Base-by-base conservation (phyloP, 179 eudicot species). In the Carnegiea gigantea region DNA sequence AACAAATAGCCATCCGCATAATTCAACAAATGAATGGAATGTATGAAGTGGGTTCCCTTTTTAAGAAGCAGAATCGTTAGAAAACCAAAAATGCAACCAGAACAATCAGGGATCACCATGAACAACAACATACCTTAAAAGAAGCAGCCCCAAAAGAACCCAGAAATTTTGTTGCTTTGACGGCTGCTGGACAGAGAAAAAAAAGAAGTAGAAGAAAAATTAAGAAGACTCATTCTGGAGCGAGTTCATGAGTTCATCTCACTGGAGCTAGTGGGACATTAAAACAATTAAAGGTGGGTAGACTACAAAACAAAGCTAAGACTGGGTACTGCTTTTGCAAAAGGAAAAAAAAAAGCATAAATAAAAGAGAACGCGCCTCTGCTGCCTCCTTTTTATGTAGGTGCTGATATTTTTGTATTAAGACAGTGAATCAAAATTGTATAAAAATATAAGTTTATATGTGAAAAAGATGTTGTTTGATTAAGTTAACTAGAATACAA, bases 261-360 rank as follows among this genome's bases (percentile, higher is more conserved):
- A 75, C 51, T 28, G 78, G 65, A 48, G 78, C 51, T 75, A 65
- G 65, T 75, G n/a, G 71, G 9, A 5, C 51, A 36, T 62, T 62
- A 62, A 62, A 28, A 24, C 23, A 62, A 6, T 62, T 7, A 2
- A 18, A 12, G 4, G 11, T 13, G 18, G 72, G 68, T 23, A 62
- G 68, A 62, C 68, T 60, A 33, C 36, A 33, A 33, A 33, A 33
- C 36, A 33, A 33, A 33, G 36, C 3, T 3, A 33, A 24, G 30
- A 57, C 62, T 17, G 6, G 67, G 13, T 10, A 1, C 68, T 62
- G 68, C 68, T 62, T n/a, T 62, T 62, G 68, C 0, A 51, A 51
- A 51, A 51, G 17, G 57, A 12, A 51, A 51, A 51, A 33, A 33
- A 33, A 33, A 33, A 1, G 36, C 36, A 33, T 3, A 33, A 1